A percentile compares a stretch with the other conserved stretches of the same genome.
These are phyloP conservation scores for Lophium mytilinum DNA, from an alignment of 495 filamentous ascomycete genomes.

Conservation along the genomic window DNA sequence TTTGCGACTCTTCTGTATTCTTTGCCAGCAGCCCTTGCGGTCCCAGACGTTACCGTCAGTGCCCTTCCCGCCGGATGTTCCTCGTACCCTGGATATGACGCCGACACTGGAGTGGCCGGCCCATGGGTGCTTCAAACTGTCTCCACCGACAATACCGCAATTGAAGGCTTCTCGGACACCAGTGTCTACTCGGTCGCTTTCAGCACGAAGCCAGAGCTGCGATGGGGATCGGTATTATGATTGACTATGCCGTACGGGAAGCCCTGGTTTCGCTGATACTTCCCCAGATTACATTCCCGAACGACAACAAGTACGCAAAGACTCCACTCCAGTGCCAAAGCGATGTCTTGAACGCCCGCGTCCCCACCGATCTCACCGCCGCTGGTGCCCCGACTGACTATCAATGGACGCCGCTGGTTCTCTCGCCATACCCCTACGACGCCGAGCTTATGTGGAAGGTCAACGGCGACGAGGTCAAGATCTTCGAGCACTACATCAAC, in stretches of 20 bases:
- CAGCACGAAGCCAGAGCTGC: slow-evolving; percentile 11
- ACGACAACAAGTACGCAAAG: slow-evolving; percentile 1
- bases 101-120: slow-evolving; percentile 25
- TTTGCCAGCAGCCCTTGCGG: slow-evolving; percentile 11
- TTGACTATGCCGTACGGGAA: not conserved
- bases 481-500: slow-evolving; percentile 30
- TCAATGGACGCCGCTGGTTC: slow-evolving; percentile 21
- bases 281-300: slow-evolving; percentile 5
- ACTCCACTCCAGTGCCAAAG: slow-evolving; percentile 2
- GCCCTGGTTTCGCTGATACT: not conserved
- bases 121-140: slow-evolving; percentile 27
- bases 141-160: slow-evolving; percentile 26
- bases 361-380: not conserved
- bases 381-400: slow-evolving; percentile 20
- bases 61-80: slow-evolving; percentile 24
- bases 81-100: slow-evolving; percentile 27
- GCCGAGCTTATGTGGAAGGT: slow-evolving; percentile 26
- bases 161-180: slow-evolving; percentile 30
- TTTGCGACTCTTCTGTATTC: slow-evolving; percentile 11
- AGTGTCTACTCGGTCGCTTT: slow-evolving; percentile 16
- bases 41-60: slow-evolving; percentile 25
- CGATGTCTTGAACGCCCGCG: not conserved
- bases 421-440: slow-evolving; percentile 26
- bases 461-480: slow-evolving; percentile 14
- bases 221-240: slow-evolving; percentile 25